Base-by-base conservation (phyloP, 2,329 filamentous ascomycete species). In the Chaetomiaceae sp. region DNA sequence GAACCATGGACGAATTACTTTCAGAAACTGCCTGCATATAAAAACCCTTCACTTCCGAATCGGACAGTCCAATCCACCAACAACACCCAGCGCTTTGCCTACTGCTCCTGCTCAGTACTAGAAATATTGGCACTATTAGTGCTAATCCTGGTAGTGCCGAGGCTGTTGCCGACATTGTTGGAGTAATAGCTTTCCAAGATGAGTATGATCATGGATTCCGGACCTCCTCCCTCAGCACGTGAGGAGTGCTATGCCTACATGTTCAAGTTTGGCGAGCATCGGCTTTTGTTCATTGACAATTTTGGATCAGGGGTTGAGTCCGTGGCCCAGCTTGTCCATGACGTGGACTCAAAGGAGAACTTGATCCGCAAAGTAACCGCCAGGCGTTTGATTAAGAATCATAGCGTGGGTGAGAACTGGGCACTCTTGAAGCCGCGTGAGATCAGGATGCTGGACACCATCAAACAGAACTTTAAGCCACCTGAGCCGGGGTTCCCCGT, bases 241-340 rank as follows among this genome's bases (percentile, higher is more conserved):
- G 43, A 25, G 13, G 25, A 32, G 10, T 16, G 23, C 14, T 48
- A 48, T 18, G 34, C 40, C 7, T 53, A 51, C 45, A 40, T 52
- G 44, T 55, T 52, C 45, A 23, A 33, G 13, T n/a, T 14, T 6
- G 42, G 27, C 5, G 13, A n/a, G 2, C 44, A 36, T 9, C 45
- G 34, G 13, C 40, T 45, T n/a, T 29, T 56, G 10, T 56, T 49
- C 18, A 27, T 56, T 21, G 40, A 37, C 14, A 46, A 53, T 23
- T 25, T 44, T 27, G 45, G 50, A 3, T 8, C 16, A 5, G 50
- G 54, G 5, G 8, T 36, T 1, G 34, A 53, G 20, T 41, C 16
- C 1, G 40, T 41, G 5, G 54, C 45, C 4, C 54, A 56, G 32
- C 41, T 56, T 1, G 45, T 56, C 34, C 16, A 33, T 25, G 51